These are phyloP conservation scores for Sordariomycetes sp. DNA, from an alignment of 2,329 filamentous ascomycete genomes.

Conservation along the genomic window DNA sequence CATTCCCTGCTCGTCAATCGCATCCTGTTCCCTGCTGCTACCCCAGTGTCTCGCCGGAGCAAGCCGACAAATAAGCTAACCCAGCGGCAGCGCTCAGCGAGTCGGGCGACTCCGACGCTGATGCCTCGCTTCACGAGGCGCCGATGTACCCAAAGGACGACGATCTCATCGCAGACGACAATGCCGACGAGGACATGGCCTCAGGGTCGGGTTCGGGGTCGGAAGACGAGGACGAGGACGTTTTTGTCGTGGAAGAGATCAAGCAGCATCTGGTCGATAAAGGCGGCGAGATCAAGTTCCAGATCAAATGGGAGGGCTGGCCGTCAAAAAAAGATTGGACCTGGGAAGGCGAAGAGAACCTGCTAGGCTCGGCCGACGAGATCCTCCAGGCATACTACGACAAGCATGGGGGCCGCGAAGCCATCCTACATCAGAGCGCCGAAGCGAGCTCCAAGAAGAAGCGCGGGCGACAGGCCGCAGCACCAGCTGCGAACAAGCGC, in stretches of 20 bases:
- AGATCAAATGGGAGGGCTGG: conserved; percentile 77
- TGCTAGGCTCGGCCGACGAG: conserved; percentile 33
- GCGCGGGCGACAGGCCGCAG: conserved; percentile 38
- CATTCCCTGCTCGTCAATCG: no score
- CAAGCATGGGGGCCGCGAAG: conserved; percentile 53
- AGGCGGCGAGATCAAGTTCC: conserved; percentile 47
- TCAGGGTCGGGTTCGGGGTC: no score
- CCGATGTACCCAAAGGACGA: no score
- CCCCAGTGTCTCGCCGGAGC: no score
- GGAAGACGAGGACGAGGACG: conserved; percentile 32
- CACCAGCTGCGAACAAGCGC: conserved; percentile 30
- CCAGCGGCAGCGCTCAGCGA: no score
- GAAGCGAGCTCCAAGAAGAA: conserved; percentile 46
- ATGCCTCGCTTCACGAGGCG: no score
- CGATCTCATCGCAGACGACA: no score
- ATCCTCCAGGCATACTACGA: conserved; percentile 57
- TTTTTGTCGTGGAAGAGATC: conserved; percentile 68
- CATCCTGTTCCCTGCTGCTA: no score
- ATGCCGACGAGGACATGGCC: no score
- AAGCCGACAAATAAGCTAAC: no score
- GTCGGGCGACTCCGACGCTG: no score
- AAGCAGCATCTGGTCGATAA: conserved; percentile 53
- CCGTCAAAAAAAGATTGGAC: conserved; percentile 61
- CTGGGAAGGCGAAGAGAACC: conserved; percentile 70
- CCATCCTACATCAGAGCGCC: conserved; percentile 40